Evolutionary conservation across 371 early-diverging fungal species (phyloP), one percentile per base, ranked within the genome.

Genomic region (Rhizopus stolonifer): DNA sequence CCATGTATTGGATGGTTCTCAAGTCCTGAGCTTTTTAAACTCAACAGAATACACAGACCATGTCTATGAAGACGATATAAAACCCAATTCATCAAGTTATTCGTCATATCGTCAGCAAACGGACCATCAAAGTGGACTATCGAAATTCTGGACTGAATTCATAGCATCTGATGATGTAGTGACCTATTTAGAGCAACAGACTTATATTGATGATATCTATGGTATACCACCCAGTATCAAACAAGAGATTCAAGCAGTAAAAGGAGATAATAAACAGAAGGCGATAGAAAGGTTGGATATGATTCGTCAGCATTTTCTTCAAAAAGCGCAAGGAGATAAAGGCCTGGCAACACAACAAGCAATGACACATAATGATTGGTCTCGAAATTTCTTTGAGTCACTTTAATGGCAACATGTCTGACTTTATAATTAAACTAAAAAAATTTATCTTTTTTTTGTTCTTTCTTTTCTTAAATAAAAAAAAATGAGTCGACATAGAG

Each of bases 191-290:
- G 43, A 50, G 33, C 62, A 64, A 19, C 24, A 60, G 18, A 39
- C 45, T 1, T 76, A 76, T 46, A 63, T 58, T 2, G 69, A 76
- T 17, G 77, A 76, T 43, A 51, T 76, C 17, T 72, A 76, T 39
- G 70, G 64, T 0, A 55, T 70, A 14, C 36, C 77, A 29, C 72
- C 77, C 0, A 44, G 58, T 4, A 25, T 55, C 14, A 49, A 69
- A 9, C 60, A 71, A 36, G 34, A 63, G 24, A 57, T 77, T 15
- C 60, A 21, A 70, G 74, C 44, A 71, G 71, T 1, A 60, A 67
- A 34, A 9, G 8, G 29, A 19, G 38, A 39, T 4, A 24, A 48
- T 15, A 59, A 56, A 21, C 50, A 24, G 17, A 44, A 43, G 14
- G 67, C 77, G 0, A 50, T 76, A 1, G 50, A 60, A 1, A 53